phyloP scores from a whole-genome alignment of 2,329 filamentous ascomycete species.

The Ophiocordyceps polyrhachis-furcata region DNA sequence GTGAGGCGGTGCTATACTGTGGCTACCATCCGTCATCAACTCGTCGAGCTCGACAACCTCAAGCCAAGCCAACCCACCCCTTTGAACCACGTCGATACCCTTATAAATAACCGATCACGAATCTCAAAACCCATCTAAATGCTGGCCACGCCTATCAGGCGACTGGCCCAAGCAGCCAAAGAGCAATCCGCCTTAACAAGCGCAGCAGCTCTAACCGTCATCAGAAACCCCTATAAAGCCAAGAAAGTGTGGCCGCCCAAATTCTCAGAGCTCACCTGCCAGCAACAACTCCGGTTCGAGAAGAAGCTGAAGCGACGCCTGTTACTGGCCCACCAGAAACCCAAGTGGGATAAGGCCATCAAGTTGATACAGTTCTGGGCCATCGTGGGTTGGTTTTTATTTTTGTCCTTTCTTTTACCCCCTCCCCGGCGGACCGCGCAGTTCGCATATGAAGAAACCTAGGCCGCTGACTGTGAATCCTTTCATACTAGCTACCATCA shows the following conservation, averaged over 20 bases:
- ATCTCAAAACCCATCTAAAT: conserved; percentile 6
- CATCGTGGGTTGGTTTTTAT: conserved; percentile 29
- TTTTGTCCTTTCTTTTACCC: no score
- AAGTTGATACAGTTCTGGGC: conserved; percentile 44
- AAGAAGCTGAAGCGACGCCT: conserved; percentile 58
- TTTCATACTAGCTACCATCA: conserved; percentile 11
- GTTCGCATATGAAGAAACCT: neutral
- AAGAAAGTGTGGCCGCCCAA: conserved; percentile 66
- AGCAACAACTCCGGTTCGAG: conserved; percentile 63
- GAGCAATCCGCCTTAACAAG: conserved; percentile 8
- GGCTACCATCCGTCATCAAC: neutral
- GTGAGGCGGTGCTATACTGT: conserved; percentile 8
- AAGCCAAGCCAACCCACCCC: no score
- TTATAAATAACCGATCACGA: no score
- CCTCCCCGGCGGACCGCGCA: neutral
- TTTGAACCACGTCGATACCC: no score
- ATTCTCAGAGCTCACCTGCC: conserved; percentile 47
- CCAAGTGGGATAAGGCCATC: conserved; percentile 44
- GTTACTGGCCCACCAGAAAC: conserved; percentile 39
- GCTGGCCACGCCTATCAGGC: conserved; percentile 16
- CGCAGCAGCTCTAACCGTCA: conserved; percentile 20
- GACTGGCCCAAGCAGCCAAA: conserved; percentile 14
- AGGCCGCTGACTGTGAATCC: neutral
- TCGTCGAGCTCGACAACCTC: no score
- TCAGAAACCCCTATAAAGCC: conserved; percentile 36